These are phyloP conservation scores for Viridothelium virens DNA, from an alignment of 495 filamentous ascomycete species.

Conservation along the genomic window DNA sequence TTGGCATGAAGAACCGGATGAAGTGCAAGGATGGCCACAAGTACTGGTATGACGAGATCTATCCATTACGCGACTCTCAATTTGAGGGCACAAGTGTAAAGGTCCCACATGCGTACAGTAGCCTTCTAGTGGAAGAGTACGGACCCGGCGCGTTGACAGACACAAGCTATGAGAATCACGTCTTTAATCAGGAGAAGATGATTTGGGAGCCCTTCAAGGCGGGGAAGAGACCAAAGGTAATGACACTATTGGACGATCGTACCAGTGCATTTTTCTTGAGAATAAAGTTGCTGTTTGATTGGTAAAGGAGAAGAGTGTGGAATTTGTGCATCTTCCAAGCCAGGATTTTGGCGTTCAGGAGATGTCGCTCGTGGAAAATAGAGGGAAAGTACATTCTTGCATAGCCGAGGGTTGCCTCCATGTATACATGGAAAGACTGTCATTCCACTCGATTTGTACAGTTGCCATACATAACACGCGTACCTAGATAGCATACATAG, in stretches of 20 bases:
- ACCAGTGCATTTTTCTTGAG: conserved; percentile 4
- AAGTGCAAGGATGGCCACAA: conserved; percentile 54
- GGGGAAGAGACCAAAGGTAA: not conserved
- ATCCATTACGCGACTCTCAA: conserved; percentile 64
- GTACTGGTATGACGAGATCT: conserved; percentile 59
- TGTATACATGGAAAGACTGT: not conserved
- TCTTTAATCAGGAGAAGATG: conserved; percentile 10
- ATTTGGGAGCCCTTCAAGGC: conserved; percentile 2
- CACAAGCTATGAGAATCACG: conserved; percentile 40
- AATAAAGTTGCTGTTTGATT: conserved; percentile 5
- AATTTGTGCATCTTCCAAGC: not conserved
- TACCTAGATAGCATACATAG: too few species aligned
- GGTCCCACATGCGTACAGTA: conserved; percentile 67
- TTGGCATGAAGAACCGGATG: conserved; percentile 38
- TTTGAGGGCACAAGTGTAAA: conserved; percentile 71
- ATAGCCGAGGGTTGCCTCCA: not conserved
- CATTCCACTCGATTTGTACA: not conserved
- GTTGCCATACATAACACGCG: not conserved
- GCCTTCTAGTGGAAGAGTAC: conserved; percentile 70
- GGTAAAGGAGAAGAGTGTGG: not conserved
- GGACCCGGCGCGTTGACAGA: conserved; percentile 54
- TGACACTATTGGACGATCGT: not conserved
- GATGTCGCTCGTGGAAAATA: not conserved
- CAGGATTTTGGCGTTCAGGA: not conserved
- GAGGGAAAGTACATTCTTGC: not conserved